Conservation (phyloP, 2,329 filamentous ascomycete species). For the Colletotrichum lini region DNA sequence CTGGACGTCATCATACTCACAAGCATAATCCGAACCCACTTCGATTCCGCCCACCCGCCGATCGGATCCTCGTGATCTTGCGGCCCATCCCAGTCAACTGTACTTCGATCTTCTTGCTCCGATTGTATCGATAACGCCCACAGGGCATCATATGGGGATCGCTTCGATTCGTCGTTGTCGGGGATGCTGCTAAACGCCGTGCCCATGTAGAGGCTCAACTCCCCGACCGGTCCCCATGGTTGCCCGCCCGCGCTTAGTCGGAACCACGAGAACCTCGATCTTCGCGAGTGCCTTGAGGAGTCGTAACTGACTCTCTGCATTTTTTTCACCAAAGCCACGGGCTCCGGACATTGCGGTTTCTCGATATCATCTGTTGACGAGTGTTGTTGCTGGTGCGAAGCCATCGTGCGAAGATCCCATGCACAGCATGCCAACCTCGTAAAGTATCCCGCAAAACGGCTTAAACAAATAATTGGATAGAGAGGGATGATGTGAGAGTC, state of each 20-base stretch:
- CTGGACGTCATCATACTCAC: slow-evolving; percentile 28
- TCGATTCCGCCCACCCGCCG: slow-evolving; percentile 16
- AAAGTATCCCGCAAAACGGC: background rate
- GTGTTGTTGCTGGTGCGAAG: background rate
- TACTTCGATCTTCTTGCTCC: background rate
- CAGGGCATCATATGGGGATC: slow-evolving; percentile 1
- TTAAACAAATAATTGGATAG: background rate
- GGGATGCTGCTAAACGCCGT: slow-evolving; percentile 37
- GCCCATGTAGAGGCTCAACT: slow-evolving; percentile 36
- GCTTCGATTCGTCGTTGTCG: slow-evolving; percentile 18
- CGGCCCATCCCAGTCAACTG: slow-evolving; percentile 19
- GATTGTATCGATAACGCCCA: background rate
- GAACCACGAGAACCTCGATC: slow-evolving; percentile 35
- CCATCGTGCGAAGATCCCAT: slow-evolving; percentile 4
- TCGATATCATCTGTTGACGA: slow-evolving; percentile 6
- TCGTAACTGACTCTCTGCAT: slow-evolving; percentile 1
- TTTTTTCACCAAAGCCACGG: background rate
- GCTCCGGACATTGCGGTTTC: slow-evolving; percentile 18
- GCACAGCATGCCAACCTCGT: background rate
- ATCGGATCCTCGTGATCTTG: slow-evolving; percentile 19
- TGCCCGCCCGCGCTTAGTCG: slow-evolving; percentile 23
- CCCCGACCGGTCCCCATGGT: slow-evolving; percentile 32
- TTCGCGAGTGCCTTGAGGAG: slow-evolving; percentile 11
- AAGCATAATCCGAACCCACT: slow-evolving; percentile 35
- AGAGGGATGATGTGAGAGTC: background rate